Percentiles rank a stretch among this genome's conserved stretches.
Conservation (phyloP, 192 early-diverging fungal genomes). For the Rhizophagus clarus region DNA sequence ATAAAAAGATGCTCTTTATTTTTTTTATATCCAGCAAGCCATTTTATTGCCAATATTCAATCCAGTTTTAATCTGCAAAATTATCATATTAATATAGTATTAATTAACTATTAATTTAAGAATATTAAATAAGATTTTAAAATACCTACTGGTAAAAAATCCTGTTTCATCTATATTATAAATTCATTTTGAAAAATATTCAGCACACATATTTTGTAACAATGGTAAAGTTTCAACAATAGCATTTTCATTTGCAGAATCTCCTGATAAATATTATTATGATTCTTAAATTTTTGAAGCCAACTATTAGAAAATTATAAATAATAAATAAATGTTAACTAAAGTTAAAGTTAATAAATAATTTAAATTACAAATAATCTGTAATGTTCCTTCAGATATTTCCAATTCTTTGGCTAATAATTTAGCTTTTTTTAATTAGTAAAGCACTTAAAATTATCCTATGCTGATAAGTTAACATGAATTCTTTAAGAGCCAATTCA, state of each 20-base stretch:
- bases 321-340: too few species aligned
- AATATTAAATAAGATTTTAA: not conserved
- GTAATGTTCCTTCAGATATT: too few species aligned
- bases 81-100: too few species aligned
- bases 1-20: constrained; percentile 16
- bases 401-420: too few species aligned
- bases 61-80: too few species aligned
- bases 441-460: too few species aligned
- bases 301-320: constrained; percentile 34
- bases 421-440: too few species aligned
- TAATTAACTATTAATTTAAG: too few species aligned
- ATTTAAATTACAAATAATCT: too few species aligned
- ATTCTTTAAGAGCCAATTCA: not conserved
- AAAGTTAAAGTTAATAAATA: too few species aligned
- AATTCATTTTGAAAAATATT: constrained; percentile 17
- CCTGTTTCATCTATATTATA: constrained; percentile 33
- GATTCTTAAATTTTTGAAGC: constrained; percentile 47
- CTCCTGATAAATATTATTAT: constrained; percentile 33
- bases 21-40: constrained; percentile 6
- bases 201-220: not conserved
- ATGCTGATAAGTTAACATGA: too few species aligned
- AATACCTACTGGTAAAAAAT: constrained; percentile 20
- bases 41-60: not conserved
- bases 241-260: not conserved
- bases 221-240: constrained; percentile 1